These are phyloP conservation scores for Knoxia roxburghii DNA, from an alignment of 257 asterid species.

Conservation along the genomic window DNA sequence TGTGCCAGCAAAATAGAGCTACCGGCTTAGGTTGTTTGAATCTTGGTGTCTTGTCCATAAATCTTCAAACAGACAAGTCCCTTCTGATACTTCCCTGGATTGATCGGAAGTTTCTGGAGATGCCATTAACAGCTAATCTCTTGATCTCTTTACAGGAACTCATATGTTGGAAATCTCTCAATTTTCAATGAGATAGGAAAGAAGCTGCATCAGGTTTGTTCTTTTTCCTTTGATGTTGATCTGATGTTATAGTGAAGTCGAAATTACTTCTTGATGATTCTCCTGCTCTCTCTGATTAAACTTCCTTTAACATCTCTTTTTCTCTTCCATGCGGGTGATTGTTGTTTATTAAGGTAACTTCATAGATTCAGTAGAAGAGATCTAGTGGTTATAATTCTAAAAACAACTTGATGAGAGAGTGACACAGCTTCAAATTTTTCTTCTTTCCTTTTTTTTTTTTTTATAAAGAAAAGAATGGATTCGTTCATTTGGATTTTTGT, in stretches of 20 bases:
- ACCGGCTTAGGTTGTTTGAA: background rate
- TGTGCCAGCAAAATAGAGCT: background rate
- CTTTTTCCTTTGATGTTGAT: slow-evolving; percentile 14
- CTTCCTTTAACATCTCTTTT: too few relatives aligned
- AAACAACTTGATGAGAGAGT: background rate
- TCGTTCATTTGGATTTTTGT: background rate
- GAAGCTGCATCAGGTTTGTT: slow-evolving; percentile 75
- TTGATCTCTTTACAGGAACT: slow-evolving; percentile 44
- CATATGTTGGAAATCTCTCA: slow-evolving; percentile 70
- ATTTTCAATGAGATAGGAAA: slow-evolving; percentile 66
- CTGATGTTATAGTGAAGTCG: background rate
- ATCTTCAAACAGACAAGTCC: background rate
- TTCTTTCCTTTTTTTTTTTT: background rate
- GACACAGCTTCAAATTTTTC: background rate
- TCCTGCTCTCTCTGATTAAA: background rate
- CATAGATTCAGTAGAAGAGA: background rate
- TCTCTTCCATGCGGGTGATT: background rate
- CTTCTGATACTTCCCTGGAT: background rate
- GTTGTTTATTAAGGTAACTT: too few relatives aligned
- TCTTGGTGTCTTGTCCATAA: background rate
- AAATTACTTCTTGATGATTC: too few relatives aligned
- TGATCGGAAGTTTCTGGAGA: background rate
- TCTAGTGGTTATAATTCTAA: background rate
- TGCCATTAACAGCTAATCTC: background rate
- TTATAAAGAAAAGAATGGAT: too few relatives aligned